Evolutionary conservation across 192 early-diverging fungal genomes (phyloP), one percentile per base, ranked within the genome.

Genomic region (Kickxella alabastrina): DNA sequence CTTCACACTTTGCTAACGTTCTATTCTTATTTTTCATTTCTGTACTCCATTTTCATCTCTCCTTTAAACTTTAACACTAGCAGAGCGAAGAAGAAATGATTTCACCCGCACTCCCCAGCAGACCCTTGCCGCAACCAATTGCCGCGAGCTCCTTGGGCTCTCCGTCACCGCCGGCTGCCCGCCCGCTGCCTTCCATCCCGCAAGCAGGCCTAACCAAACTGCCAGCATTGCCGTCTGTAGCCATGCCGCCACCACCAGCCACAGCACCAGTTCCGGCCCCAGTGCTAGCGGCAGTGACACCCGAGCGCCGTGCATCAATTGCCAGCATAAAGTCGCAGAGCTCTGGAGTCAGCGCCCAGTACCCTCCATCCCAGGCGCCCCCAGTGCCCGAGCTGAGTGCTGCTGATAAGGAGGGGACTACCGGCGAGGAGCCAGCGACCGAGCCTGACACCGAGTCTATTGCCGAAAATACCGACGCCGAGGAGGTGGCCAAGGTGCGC

Each of bases 101-200:
- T 14, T 65, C 62, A 15, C 62, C 62, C 25, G 62, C 53, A 8
- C 40, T 52, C n/a, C 62, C 62, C 22, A 61, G 44, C 54, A 44
- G 54, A 48, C 69, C 69, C 12, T 39, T 62, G 43, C 71, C 71
- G 26, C 71, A 54, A 42, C 71, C 70, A 2, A 44, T n/a, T 25
- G 52, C 54, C 9, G 35, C 26, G 34, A 57, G 52, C 25, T 10
- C 31, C 9, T 6, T 49, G 47, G 29, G 31, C 19, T 58, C 57
- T n/a, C 62, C 62, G 19, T 50, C 58, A 17, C 50, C 42, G 21
- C 39, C 60, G 1, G 42, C 31, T 0, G 44, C 54, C 12, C 61
- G 50, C n/a, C 22, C 53, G 6, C 42, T 64, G 47, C 61, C 61
- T n/a, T 49, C 52, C 14, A 46, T 65, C 23, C 62, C 61, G 10